A percentile compares a stretch with the other conserved stretches of the same genome.
Conservation (phyloP, 768 basidiomycete species). For the Boletus pseudopeckii region DNA sequence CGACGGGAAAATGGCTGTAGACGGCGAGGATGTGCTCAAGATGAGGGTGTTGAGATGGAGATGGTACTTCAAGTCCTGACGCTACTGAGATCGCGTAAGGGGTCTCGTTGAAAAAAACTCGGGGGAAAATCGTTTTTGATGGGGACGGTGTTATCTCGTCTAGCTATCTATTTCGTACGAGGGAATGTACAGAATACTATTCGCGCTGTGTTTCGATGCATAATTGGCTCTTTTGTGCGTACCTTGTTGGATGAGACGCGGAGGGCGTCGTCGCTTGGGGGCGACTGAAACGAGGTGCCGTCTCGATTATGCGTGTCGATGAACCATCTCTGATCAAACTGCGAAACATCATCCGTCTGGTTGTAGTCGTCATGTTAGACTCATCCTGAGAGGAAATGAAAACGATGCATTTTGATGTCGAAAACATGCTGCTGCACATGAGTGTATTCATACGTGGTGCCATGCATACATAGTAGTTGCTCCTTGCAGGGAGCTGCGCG, state of each 20-base stretch:
- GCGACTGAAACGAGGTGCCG: background rate
- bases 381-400: background rate
- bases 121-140: background rate
- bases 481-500: slow-evolving; percentile 1
- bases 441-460: slow-evolving; percentile 23
- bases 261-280: background rate
- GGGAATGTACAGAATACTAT: slow-evolving; percentile 12
- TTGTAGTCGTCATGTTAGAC: background rate
- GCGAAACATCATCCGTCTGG: background rate
- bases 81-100: background rate
- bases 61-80: slow-evolving; percentile 15
- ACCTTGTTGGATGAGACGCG: background rate
- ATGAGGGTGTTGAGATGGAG: slow-evolving; percentile 30
- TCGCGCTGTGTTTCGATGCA: background rate
- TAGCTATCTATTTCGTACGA: slow-evolving; percentile 13
- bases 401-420: slow-evolving; percentile 20
- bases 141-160: slow-evolving; percentile 8
- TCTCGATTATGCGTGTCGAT: background rate
- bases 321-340: background rate
- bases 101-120: background rate
- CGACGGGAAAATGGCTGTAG: slow-evolving; percentile 14
- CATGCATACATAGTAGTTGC: slow-evolving; percentile 20
- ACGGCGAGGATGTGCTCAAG: slow-evolving; percentile 7
- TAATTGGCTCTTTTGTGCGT: background rate
- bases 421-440: slow-evolving; percentile 25